Conservation (phyloP, 169 alveolate species). For the Ichthyophthirius multifiliis region DNA sequence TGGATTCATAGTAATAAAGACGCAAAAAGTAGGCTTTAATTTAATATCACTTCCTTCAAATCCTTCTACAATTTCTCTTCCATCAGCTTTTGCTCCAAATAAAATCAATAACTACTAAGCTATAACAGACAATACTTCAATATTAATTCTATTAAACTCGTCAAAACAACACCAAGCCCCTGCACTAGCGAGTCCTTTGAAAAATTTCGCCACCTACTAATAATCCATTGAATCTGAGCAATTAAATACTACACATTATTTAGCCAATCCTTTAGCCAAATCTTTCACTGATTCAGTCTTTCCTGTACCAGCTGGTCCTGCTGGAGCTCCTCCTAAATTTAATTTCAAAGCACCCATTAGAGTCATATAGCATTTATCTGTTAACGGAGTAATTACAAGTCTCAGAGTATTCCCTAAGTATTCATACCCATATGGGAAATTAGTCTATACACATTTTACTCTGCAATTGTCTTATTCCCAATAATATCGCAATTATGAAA, state of each 20-base stretch:
- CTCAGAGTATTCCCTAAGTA: slow-evolving; percentile 85
- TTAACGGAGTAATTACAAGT: slow-evolving; percentile 87
- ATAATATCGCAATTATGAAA: slow-evolving; percentile 92
- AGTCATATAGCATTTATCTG: slow-evolving; percentile 87
- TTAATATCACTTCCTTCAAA: slow-evolving; percentile 77
- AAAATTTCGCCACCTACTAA: slow-evolving; percentile 83
- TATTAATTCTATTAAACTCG: slow-evolving; percentile 82
- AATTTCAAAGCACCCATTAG: slow-evolving; percentile 86
- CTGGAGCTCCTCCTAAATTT: slow-evolving; percentile 89
- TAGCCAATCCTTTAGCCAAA: slow-evolving; percentile 84
- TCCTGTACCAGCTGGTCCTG: slow-evolving; percentile 89
- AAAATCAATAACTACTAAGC: slow-evolving; percentile 88
- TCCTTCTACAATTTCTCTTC: slow-evolving; percentile 47
- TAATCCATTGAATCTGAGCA: slow-evolving; percentile 86
- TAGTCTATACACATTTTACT: slow-evolving; percentile 83
- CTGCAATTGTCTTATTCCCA: slow-evolving; percentile 94
- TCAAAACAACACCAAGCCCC: slow-evolving; percentile 89
- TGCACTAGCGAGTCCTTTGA: slow-evolving; percentile 84
- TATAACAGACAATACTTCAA: slow-evolving; percentile 84
- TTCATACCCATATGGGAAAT: slow-evolving; percentile 89
- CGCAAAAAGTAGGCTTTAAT: slow-evolving; percentile 80
- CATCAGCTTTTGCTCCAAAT: slow-evolving; percentile 82
- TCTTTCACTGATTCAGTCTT: slow-evolving; percentile 86
- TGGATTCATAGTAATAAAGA: slow-evolving; percentile 88
- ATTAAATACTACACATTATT: slow-evolving; percentile 84